Percentiles rank a stretch among this genome's conserved stretches.
Evolutionary conservation across 305 asterid genomes (phyloP).

Genomic region (Euphrasia arctica): DNA sequence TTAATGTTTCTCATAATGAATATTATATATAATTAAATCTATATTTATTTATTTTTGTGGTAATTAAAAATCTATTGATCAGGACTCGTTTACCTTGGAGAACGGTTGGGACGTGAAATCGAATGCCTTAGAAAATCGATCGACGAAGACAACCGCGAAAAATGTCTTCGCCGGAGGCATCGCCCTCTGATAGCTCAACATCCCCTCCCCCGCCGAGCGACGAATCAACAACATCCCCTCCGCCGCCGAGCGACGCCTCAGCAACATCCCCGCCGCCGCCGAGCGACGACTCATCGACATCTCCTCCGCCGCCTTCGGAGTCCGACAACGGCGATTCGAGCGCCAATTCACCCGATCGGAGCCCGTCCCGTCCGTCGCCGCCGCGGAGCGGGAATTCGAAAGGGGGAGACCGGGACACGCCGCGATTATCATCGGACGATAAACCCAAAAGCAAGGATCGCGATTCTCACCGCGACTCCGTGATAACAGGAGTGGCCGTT

Average conservation of each 20-base stretch:
- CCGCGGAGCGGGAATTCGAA: constrained; percentile 11
- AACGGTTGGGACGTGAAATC: constrained; percentile 45
- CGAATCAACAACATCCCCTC: constrained; percentile 17
- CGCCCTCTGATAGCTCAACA: constrained; percentile 24
- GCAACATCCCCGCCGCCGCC: neutral
- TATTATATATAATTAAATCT: neutral
- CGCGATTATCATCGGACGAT: constrained; percentile 22
- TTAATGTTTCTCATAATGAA: neutral
- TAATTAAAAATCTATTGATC: constrained; percentile 25
- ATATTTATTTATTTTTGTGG: neutral
- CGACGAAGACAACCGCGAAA: constrained; percentile 8
- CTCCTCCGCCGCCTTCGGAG: constrained; percentile 31
- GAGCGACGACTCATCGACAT: neutral
- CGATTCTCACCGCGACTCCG: constrained; percentile 26
- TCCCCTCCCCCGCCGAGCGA: constrained; percentile 16
- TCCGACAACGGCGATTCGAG: neutral
- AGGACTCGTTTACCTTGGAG: constrained; percentile 54
- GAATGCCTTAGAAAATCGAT: neutral
- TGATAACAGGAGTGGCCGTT: constrained; percentile 53
- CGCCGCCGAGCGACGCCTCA: neutral
- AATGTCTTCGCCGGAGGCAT: constrained; percentile 39
- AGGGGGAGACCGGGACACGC: constrained; percentile 8
- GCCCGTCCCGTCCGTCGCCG: constrained; percentile 21
- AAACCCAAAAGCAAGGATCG: constrained; percentile 1
- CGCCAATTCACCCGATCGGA: constrained; percentile 16